phyloP scores from a whole-genome alignment of 2,329 filamentous ascomycete genomes.

The Aphanoascus verrucosus region DNA sequence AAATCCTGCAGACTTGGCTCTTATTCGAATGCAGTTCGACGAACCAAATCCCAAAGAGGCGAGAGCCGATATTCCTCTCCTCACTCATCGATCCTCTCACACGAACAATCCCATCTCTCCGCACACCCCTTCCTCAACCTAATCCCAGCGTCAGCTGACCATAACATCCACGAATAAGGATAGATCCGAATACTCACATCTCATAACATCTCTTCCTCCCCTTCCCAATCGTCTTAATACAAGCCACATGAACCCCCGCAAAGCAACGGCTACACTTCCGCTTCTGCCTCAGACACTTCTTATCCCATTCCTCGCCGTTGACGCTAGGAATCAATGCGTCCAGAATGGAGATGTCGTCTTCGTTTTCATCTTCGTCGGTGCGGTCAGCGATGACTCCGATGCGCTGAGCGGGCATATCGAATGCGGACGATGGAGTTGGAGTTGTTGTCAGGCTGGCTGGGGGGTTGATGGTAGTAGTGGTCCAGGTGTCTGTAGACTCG shows the following conservation, averaged over 20 bases:
- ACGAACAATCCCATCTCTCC: constrained; percentile 2
- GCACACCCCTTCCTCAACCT: not conserved
- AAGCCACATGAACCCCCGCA: not conserved
- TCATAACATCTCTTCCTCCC: not conserved
- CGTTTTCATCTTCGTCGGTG: not conserved
- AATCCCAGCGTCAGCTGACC: not conserved
- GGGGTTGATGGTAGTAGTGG: no score
- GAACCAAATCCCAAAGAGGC: no score
- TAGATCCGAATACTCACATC: not conserved
- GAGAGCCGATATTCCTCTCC: no score
- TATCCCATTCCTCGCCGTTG: not conserved
- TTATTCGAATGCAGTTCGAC: no score
- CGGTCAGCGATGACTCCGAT: not conserved
- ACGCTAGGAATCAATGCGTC: no score
- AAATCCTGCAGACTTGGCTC: no score
- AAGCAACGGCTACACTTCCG: constrained; percentile 1
- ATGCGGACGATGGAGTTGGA: no score
- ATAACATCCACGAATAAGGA: no score
- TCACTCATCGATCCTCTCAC: not conserved
- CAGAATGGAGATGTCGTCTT: no score
- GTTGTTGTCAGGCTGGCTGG: no score
- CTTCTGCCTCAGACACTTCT: not conserved
- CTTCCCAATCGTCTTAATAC: not conserved
- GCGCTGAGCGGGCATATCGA: no score
- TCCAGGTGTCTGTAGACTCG: no score